Percentiles rank a stretch among this genome's conserved stretches.
These are phyloP conservation scores for Leishmania turanica DNA, from an alignment of 208 protist species.

Conservation along the genomic window DNA sequence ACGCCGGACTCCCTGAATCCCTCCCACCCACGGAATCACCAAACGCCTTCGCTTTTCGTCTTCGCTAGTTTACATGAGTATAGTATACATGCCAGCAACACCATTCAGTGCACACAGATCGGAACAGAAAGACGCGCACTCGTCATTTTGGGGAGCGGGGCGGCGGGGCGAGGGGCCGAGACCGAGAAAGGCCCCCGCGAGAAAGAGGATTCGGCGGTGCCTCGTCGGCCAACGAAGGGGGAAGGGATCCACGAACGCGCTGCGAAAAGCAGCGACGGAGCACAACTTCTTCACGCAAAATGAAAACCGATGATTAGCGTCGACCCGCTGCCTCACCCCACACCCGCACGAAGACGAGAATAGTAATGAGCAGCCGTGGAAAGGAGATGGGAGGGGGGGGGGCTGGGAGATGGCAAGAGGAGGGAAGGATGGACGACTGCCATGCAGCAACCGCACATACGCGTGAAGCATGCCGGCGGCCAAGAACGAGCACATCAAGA, in stretches of 20 bases:
- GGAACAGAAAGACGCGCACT: background rate
- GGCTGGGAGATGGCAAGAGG: background rate
- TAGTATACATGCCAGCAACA: background rate
- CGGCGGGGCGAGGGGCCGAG: too few relatives aligned
- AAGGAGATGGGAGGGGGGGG: background rate
- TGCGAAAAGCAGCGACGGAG: background rate
- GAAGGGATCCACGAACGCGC: background rate
- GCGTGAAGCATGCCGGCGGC: too few relatives aligned
- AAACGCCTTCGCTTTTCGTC: background rate
- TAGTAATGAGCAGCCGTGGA: background rate
- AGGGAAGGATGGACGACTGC: background rate
- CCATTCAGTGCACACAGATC: background rate
- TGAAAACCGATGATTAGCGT: background rate
- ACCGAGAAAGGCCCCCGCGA: background rate
- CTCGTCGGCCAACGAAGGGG: background rate
- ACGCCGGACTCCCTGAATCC: background rate
- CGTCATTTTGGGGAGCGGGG: too few relatives aligned
- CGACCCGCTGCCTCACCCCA: background rate
- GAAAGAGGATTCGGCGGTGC: background rate
- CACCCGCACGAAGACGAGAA: background rate
- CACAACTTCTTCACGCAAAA: background rate
- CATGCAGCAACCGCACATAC: background rate
- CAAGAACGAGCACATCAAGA: background rate
- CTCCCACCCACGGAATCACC: background rate
- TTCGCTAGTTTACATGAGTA: constrained; percentile 1